Base-by-base conservation (phyloP, 257 asterid species). In the Apocynum venetum region DNA sequence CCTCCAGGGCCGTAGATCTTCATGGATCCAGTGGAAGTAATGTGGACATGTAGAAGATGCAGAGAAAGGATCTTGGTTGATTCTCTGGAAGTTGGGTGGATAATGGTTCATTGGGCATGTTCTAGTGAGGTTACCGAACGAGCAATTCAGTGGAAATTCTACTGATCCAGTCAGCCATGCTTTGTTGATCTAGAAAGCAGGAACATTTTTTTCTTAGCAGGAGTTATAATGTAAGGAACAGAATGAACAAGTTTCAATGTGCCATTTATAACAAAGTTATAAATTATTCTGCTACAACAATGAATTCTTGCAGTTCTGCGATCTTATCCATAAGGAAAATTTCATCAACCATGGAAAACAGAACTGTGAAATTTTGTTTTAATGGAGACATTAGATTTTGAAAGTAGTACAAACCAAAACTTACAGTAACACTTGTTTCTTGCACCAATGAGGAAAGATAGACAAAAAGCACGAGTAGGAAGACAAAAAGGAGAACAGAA, bases 1-100 rank as follows among this genome's bases (percentile, higher is more conserved):
- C 72, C 81, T 83, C 89, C 89, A 85, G 8, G 87, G 87, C 87
- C 82, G 77, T 73, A 85, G 73, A 59, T 85, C 87, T 4, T 81
- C 83, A 1, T 85, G 78, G 71, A 85, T 83, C 87, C 87, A 78
- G 25, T 86, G 83, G 72, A 85, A 85, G 76, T 85, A 85, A 40
- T 85, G 87, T 2, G 89, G 89, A 43, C 89, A 85, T 1, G 69
- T 36, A 35, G 69, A 25, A 35, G 72, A 14, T 51, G 69, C 38
- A 53, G 76, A 64, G 4, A 40, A 40, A 36, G 65, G 47, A 65
- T 73, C 78, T 38, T 57, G 73, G 36, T 69, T 69, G 73, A 63
- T 60, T 35, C 47, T 12, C 0, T 64, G 72, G 60, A 78, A 77
- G 6, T 78, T 82, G 11, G 84, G 64, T 53, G 89, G 89, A 76